phyloP scores from a whole-genome alignment of 176 grass and related monocot genomes.

The Canna indica region DNA sequence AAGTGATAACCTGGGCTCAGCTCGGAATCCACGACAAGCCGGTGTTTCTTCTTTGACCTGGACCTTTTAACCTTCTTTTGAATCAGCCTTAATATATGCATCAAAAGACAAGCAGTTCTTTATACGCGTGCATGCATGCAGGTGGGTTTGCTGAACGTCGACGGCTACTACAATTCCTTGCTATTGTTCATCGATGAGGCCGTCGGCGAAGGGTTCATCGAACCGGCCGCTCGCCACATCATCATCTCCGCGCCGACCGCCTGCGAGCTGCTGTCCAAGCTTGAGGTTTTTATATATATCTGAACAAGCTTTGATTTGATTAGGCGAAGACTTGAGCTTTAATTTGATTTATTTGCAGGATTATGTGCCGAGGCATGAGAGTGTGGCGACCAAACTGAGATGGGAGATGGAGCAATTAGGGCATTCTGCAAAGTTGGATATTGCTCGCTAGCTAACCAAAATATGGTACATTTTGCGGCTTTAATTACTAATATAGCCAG shows the following conservation, averaged over 20 bases:
- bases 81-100: no score
- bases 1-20: conserved; percentile 8
- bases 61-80: no score
- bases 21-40: conserved; percentile 8
- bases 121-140: no score
- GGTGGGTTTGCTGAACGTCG: conserved; percentile 9
- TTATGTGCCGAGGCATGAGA: neutral
- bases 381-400: neutral
- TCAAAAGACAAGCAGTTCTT: no score
- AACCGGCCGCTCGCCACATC: neutral
- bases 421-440: neutral
- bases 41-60: neutral
- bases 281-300: neutral
- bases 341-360: no score
- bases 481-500: no score
- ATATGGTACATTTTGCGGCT: no score
- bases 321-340: no score
- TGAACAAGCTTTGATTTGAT: no score
- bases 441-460: no score
- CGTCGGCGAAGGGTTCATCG: conserved; percentile 6
- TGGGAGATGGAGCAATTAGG: conserved; percentile 1
- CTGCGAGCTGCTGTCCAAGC: neutral
- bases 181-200: conserved; percentile 9
- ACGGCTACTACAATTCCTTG: conserved; percentile 3
- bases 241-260: neutral